Conservation (phyloP, 1,139 yeast genomes). For the Geotrichum siamense region DNA sequence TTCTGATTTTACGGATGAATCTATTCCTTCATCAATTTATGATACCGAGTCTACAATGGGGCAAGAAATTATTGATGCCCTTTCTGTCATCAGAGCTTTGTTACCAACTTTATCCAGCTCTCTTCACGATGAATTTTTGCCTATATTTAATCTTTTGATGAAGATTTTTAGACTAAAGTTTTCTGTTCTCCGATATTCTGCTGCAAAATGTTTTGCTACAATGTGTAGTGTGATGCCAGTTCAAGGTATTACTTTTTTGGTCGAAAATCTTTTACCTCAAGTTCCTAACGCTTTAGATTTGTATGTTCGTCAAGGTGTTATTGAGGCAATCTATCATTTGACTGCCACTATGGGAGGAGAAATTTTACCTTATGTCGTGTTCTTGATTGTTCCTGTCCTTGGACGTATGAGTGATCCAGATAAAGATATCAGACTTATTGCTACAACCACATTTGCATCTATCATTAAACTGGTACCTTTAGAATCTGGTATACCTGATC, state of each 20-base stretch:
- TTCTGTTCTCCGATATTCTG: conserved; percentile 81
- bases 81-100: conserved; percentile 74
- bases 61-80: conserved; percentile 76
- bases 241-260: conserved; percentile 68
- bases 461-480: conserved; percentile 92
- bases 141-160: conserved; percentile 44
- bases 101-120: conserved; percentile 52
- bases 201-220: conserved; percentile 85
- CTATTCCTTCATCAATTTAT: conserved; percentile 34
- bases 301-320: conserved; percentile 86
- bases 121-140: conserved; percentile 46
- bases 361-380: conserved; percentile 89
- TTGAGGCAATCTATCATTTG: conserved; percentile 83
- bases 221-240: conserved; percentile 70
- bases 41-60: conserved; percentile 50
- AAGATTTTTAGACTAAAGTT: conserved; percentile 60
- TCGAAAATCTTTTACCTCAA: conserved; percentile 73
- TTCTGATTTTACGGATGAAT: conserved; percentile 24
- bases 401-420: conserved; percentile 98
- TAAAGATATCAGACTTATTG: conserved; percentile 77
- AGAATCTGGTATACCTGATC: conserved; percentile 97
- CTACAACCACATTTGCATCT: conserved; percentile 95
- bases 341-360: conserved; percentile 80
- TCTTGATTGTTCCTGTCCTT: conserved; percentile 88
- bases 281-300: conserved; percentile 70